Evolutionary conservation across 345 rosid genomes (phyloP).

Genomic region (Linum usitatissimum): DNA sequence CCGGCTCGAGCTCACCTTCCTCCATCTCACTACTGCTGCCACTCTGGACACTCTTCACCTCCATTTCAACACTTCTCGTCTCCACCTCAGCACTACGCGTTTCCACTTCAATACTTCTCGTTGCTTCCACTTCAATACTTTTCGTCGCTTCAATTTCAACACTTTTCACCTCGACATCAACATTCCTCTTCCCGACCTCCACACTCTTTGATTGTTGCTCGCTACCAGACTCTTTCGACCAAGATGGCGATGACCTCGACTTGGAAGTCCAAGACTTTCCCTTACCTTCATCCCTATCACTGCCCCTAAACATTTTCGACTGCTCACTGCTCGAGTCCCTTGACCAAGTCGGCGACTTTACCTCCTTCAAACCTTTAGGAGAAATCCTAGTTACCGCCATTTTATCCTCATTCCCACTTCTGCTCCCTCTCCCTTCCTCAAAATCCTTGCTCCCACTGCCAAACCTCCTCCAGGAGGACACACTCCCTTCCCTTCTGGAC

Average conservation of each 20-base stretch:
- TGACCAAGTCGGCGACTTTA: constrained; percentile 46
- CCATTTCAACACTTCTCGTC: constrained; percentile 32
- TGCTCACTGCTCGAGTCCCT: constrained; percentile 39
- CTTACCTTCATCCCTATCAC: constrained; percentile 26
- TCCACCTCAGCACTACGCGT: constrained; percentile 34
- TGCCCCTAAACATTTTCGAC: constrained; percentile 19
- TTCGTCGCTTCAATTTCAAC: constrained; percentile 13
- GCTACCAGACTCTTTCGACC: constrained; percentile 88
- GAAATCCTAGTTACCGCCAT: constrained; percentile 15
- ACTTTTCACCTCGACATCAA: constrained; percentile 6
- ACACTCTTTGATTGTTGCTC: constrained; percentile 37
- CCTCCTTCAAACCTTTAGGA: constrained; percentile 31
- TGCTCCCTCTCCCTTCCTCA: constrained; percentile 21
- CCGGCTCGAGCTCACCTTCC: constrained; percentile 97
- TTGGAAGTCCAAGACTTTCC: constrained; percentile 34
- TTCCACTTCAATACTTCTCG: constrained; percentile 15
- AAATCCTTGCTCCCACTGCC: constrained; percentile 32
- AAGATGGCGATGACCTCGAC: constrained; percentile 55
- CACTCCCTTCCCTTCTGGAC: constrained; percentile 56
- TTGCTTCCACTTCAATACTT: constrained; percentile 1
- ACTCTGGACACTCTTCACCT: constrained; percentile 25
- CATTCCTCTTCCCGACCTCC: constrained; percentile 16
- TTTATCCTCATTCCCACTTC: constrained; percentile 15
- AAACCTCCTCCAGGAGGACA: constrained; percentile 72
- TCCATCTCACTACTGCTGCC: constrained; percentile 86